Percentiles rank a stretch among this genome's conserved stretches.
Evolutionary conservation across 1,139 yeast genomes (phyloP).

Genomic region (Taphrina wiesneri): DNA sequence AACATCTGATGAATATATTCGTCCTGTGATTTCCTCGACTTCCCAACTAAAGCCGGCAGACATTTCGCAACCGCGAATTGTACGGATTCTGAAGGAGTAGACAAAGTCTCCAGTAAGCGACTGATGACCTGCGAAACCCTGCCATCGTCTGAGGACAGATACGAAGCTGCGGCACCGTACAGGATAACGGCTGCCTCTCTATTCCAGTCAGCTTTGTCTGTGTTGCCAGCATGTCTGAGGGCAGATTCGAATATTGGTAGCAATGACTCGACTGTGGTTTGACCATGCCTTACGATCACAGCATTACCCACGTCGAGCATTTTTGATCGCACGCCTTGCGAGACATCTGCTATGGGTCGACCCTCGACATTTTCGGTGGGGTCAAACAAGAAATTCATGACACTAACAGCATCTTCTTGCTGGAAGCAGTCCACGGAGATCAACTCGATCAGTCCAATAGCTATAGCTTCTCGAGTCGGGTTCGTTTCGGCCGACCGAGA

Average conservation of each 20-base stretch:
- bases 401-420: conserved; percentile 30
- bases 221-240: conserved; percentile 47
- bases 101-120: conserved; percentile 70
- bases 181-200: conserved; percentile 80
- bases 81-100: conserved; percentile 84
- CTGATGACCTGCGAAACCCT: conserved; percentile 66
- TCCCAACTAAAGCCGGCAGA: conserved; percentile 75
- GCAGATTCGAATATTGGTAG: conserved; percentile 74
- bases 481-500: neutral
- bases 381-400: conserved; percentile 47
- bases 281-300: conserved; percentile 66
- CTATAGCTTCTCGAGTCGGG: conserved; percentile 43
- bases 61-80: conserved; percentile 85
- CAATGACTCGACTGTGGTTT: conserved; percentile 62
- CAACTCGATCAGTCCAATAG: conserved; percentile 62
- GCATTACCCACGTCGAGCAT: conserved; percentile 86
- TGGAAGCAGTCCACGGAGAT: conserved; percentile 50
- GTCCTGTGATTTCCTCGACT: conserved; percentile 50
- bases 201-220: conserved; percentile 61
- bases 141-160: conserved; percentile 63
- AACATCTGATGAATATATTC: conserved; percentile 61
- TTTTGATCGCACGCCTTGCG: conserved; percentile 71
- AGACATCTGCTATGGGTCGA: conserved; percentile 68
- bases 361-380: conserved; percentile 55
- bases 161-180: conserved; percentile 86